Base-by-base conservation (phyloP, 768 basidiomycete genomes). In the Boletus coccyginus region DNA sequence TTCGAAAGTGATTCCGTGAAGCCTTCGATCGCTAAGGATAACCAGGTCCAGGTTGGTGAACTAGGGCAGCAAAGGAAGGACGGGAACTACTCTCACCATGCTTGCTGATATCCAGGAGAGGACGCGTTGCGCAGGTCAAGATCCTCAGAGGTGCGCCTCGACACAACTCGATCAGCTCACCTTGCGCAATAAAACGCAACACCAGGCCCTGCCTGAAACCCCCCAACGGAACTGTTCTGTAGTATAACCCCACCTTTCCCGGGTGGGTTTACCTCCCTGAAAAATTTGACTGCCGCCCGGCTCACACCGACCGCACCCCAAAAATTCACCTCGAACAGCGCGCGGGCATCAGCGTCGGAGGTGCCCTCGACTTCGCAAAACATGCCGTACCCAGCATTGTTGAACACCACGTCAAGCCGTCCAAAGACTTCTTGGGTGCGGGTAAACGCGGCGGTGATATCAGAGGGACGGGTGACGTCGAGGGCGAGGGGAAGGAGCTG, bases 321-420 rank as follows among this genome's bases (percentile, higher is more conserved):
- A 24, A 62, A 75, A 39, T 67, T 67, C 2, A 68, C 70, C 39
- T 77, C 74, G 48, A 77, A 74, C 55, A 72, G 16, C 5, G 58
- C 52, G 5, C 73, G 64, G 5, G 74, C 74, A 1, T 65, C 62
- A 0, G 58, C 61, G 7, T 71, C 69, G 3, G 70, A 58, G 13
- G 66, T 69, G 19, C 60, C 67, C 60, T 78, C 78, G 27, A 72
- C 61, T 43, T 77, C 73, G 8, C 65, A 66, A 1, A 71, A 31
- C 9, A 72, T 41, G 0, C 45, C 61, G 29, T 62, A 67, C 38
- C 59, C 67, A 53, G 78, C 77, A 58, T 80, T 81, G 64, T 73
- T 77, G 64, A 74, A 73, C 5, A 79, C 77, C 46, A 78, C 74
- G 54, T 79, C 78, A 29, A 78, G 63, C 14, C 73, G 57, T 3